Conservation (phyloP, 1,284 basidiomycete genomes). For the Mixia osmundae region DNA sequence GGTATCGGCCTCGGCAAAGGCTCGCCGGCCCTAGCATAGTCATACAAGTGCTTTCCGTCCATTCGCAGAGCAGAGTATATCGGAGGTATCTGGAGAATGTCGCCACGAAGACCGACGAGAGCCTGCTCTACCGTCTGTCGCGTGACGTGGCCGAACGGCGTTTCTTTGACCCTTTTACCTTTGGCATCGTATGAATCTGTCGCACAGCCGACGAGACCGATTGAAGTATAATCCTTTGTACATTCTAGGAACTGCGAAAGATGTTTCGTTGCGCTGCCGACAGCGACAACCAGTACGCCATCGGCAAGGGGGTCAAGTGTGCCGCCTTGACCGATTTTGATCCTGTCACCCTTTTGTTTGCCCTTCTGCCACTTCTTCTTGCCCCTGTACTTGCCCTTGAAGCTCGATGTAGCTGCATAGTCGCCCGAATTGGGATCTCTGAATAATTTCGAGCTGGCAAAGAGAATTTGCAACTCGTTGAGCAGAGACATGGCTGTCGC, state of each 20-base stretch:
- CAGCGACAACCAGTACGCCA: slow-evolving; percentile 54
- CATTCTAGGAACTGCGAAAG: slow-evolving; percentile 67
- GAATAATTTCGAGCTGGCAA: slow-evolving; percentile 59
- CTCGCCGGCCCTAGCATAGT: slow-evolving; percentile 75
- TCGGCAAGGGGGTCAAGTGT: slow-evolving; percentile 95
- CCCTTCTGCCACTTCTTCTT: slow-evolving; percentile 6
- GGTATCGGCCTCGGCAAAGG: slow-evolving; percentile 85
- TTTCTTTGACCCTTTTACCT: slow-evolving; percentile 46
- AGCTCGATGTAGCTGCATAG: slow-evolving; percentile 5
- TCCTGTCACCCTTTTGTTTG: slow-evolving; percentile 12
- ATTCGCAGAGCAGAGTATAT: slow-evolving; percentile 96
- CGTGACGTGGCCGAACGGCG: slow-evolving; percentile 65
- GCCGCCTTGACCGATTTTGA: slow-evolving; percentile 78
- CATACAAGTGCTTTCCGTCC: slow-evolving; percentile 87
- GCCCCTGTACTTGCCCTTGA: slow-evolving; percentile 12
- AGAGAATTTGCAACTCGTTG: slow-evolving; percentile 58
- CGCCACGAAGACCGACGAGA: slow-evolving; percentile 57
- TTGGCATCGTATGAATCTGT: slow-evolving; percentile 89
- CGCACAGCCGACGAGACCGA: slow-evolving; percentile 73
- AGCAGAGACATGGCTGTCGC: slow-evolving; percentile 76
- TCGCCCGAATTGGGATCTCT: slow-evolving; percentile 21
- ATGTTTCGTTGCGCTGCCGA: slow-evolving; percentile 76
- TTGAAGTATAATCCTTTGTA: slow-evolving; percentile 81
- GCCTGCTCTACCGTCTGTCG: slow-evolving; percentile 44
- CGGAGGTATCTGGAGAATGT: slow-evolving; percentile 71